These are phyloP conservation scores for Microcyclosporella mali DNA, from an alignment of 2,329 filamentous ascomycete genomes.

Conservation along the genomic window DNA sequence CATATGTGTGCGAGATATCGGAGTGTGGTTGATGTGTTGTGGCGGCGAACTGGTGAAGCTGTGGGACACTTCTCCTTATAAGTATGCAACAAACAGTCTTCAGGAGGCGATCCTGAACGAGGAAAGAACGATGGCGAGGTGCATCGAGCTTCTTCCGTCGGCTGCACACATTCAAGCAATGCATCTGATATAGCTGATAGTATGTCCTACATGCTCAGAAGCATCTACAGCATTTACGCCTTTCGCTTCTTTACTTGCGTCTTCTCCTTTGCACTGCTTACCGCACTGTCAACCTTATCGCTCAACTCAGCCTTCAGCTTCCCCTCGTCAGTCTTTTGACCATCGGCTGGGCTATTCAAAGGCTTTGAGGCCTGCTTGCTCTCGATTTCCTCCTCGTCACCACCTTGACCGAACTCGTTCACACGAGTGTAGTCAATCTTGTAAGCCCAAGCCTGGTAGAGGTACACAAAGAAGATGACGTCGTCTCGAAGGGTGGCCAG, in stretches of 20 bases:
- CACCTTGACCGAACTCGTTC: slow-evolving; percentile 97
- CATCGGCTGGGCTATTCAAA: slow-evolving; percentile 29
- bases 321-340: slow-evolving; percentile 11
- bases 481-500: slow-evolving; percentile 90
- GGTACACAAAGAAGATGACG: slow-evolving; percentile 94
- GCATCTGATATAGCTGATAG: no score
- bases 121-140: no score
- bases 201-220: no score
- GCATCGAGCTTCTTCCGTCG: no score
- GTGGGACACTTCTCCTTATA: no score
- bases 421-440: slow-evolving; percentile 84
- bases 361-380: slow-evolving; percentile 43
- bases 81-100: no score
- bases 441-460: slow-evolving; percentile 93
- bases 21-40: no score
- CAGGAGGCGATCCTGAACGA: no score
- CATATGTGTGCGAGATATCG: no score
- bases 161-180: no score
- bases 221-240: slow-evolving; percentile 1
- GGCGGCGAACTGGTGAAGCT: no score
- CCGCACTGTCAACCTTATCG: slow-evolving; percentile 6
- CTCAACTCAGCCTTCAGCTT: slow-evolving; percentile 15
- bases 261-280: slow-evolving; percentile 12
- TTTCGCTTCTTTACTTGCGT: slow-evolving; percentile 10
- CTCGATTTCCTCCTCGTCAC: slow-evolving; percentile 70